Conservation (phyloP, 352 stramenopile genomes). For the Ophiocytium majus region DNA sequence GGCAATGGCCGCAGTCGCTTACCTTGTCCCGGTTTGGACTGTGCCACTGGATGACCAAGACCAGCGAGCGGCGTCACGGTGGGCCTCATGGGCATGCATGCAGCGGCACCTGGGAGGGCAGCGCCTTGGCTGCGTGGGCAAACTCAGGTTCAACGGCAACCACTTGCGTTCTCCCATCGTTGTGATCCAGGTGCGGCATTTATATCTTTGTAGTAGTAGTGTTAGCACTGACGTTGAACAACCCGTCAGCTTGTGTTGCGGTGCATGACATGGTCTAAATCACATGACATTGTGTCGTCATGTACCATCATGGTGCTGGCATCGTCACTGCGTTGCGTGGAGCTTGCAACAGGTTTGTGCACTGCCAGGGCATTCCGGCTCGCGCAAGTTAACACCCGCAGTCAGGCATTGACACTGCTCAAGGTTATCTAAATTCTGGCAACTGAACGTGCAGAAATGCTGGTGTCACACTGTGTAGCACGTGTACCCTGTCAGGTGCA, state of each 20-base stretch:
- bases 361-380: too few species aligned
- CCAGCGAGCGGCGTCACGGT: background rate
- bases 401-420: too few species aligned
- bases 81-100: background rate
- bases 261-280: too few species aligned
- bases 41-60: too few species aligned
- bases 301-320: background rate
- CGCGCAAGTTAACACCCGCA: too few species aligned
- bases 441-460: too few species aligned
- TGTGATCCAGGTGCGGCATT: background rate
- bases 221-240: too few species aligned
- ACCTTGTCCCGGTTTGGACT: background rate
- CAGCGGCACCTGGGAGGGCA: background rate
- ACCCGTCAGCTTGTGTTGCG: too few species aligned
- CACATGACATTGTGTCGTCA: too few species aligned
- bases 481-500: background rate
- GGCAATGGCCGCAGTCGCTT: background rate
- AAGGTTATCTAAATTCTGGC: too few species aligned
- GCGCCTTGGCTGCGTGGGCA: background rate
- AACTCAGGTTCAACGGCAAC: background rate
- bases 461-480: too few species aligned
- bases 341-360: background rate
- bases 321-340: background rate
- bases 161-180: background rate
- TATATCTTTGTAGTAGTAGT: background rate